A percentile compares a stretch with the other conserved stretches of the same genome.
Evolutionary conservation across 169 alveolate species (phyloP).

Genomic region (Perkinsus marinus): DNA sequence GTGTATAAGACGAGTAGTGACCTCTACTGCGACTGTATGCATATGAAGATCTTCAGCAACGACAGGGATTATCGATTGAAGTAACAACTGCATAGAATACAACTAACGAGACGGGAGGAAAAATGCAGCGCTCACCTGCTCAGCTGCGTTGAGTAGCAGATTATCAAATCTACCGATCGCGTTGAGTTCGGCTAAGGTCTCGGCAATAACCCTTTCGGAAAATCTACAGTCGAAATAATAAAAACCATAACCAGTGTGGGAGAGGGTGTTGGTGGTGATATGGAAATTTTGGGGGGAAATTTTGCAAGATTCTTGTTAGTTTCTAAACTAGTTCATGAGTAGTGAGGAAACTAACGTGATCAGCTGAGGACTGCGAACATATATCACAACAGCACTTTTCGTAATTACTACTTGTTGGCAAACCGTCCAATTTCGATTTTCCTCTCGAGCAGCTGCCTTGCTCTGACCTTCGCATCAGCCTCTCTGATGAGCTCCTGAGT

Average conservation of each 20-base stretch:
- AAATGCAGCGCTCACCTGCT: neutral
- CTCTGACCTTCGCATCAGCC: neutral
- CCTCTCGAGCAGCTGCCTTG: neutral
- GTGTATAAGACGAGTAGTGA: neutral
- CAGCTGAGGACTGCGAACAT: too few species aligned
- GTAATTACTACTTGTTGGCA: neutral
- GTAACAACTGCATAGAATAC: neutral
- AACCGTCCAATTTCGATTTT: neutral
- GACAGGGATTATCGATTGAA: neutral
- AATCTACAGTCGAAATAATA: neutral
- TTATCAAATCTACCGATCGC: neutral
- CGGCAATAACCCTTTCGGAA: neutral
- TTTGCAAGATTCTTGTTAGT: too few species aligned
- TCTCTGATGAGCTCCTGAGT: neutral
- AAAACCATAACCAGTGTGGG: too few species aligned
- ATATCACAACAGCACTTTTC: too few species aligned
- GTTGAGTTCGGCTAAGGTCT: neutral
- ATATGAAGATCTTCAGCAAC: neutral
- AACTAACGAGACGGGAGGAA: neutral
- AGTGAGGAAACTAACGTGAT: too few species aligned
- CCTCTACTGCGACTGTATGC: neutral
- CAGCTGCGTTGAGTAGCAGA: neutral
- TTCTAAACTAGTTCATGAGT: too few species aligned
- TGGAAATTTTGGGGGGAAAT: too few species aligned
- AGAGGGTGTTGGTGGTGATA: too few species aligned